Evolutionary conservation across 2,329 filamentous ascomycete genomes (phyloP), one percentile per base, ranked within the genome.

Genomic region (Aspergillus tubingensis): DNA sequence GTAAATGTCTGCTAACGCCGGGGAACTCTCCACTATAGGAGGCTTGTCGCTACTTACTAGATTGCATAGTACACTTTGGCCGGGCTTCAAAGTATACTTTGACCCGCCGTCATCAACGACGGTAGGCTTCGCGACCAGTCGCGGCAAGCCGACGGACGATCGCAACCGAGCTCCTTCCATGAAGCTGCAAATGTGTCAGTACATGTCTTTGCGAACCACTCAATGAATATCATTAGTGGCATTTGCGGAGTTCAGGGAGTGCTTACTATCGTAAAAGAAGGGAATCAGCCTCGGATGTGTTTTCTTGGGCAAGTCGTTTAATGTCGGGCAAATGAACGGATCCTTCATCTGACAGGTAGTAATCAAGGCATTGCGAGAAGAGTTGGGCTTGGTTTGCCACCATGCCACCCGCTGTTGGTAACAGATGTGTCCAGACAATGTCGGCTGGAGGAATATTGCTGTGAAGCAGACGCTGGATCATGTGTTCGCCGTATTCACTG

Each of bases 381-480:
- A 86, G 79, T 60, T 86, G 83, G 7, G 81, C 83, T 67, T 86
- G 84, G 59, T 85, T 86, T 2, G 81, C 77, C 3, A 85, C 82
- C 74, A 83, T 82, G 39, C 82, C 82, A 25, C 82, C 83, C 1
- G 83, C 83, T 0, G 84, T 86, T 32, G 83, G 83, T 44, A 87
- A 77, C 57, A 87, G 81, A 57, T 86, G 81, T 43, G 81, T 81
- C 80, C 82, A 85, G 30, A 85, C 83, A 25, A 86, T 76, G 19
- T 83, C 78, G 25, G 82, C 74, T 5, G 80, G 71, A 1, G 79
- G 75, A 58, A 80, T 75, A 7, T 79, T 77, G 7, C 76, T 78
- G 41, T 79, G 77, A 17, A 84, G 75, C 8, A 87, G 75, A 11
- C 81, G 79, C 57, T 82, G 72, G 62, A 87, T 83, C 77, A 87